Percentiles rank a stretch among this genome's conserved stretches.
Conservation (phyloP, 1,139 yeast genomes). For the Yamadazyma membranifaciens region DNA sequence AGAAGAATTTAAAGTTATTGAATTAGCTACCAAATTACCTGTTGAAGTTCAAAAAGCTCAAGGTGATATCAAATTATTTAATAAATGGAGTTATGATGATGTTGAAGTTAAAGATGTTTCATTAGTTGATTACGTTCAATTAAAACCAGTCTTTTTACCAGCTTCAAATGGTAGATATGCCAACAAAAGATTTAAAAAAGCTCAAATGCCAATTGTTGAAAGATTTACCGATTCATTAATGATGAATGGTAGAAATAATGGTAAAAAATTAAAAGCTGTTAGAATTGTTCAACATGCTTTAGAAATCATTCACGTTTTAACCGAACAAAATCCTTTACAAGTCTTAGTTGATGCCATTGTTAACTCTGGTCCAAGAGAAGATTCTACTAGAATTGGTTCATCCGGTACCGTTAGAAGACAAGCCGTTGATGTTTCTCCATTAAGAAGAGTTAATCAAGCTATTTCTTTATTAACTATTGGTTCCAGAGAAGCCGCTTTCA, state of each 20-base stretch:
- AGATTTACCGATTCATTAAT: slow-evolving; percentile 99
- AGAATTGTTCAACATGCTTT: slow-evolving; percentile 99
- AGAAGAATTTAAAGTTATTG: slow-evolving; percentile 78
- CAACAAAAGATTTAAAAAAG: slow-evolving; percentile 99
- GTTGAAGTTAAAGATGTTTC: slow-evolving; percentile 98
- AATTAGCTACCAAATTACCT: slow-evolving; percentile 93
- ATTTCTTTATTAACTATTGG: slow-evolving; percentile 97
- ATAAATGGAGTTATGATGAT: slow-evolving; percentile 99
- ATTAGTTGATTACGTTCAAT: slow-evolving; percentile 96
- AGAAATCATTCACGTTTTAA: slow-evolving; percentile 95
- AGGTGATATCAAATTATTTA: slow-evolving; percentile 95
- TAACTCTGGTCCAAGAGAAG: slow-evolving; percentile 99
- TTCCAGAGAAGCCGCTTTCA: slow-evolving; percentile 99
- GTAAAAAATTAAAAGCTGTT: slow-evolving; percentile 99
- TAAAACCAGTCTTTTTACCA: slow-evolving; percentile 96
- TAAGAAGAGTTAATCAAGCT: slow-evolving; percentile 99
- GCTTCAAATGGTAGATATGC: slow-evolving; percentile 99
- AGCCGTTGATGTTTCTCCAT: slow-evolving; percentile 99
- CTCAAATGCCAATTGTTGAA: slow-evolving; percentile 99
- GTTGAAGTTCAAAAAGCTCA: slow-evolving; percentile 96
- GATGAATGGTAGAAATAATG: slow-evolving; percentile 99
- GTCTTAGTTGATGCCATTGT: slow-evolving; percentile 98
- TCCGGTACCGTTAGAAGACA: slow-evolving; percentile 99
- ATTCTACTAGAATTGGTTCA: slow-evolving; percentile 99
- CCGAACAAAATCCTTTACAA: slow-evolving; percentile 99